Conservation (phyloP, 1,139 yeast species). For the Geotrichum australiense region DNA sequence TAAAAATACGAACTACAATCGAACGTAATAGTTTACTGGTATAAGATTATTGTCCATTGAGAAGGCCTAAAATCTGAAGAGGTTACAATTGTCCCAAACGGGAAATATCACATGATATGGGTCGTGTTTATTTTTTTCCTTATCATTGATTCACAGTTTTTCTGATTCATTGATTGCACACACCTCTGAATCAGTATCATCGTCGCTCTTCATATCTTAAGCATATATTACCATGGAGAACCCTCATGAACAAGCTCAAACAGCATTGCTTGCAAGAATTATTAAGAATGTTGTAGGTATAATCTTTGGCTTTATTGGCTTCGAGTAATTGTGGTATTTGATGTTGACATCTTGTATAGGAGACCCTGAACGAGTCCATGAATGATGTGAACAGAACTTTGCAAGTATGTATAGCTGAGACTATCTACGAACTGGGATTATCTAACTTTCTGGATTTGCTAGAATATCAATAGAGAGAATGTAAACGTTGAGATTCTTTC, state of each 20-base stretch:
- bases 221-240: conserved; percentile 79
- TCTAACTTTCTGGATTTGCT: background rate
- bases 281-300: conserved; percentile 54
- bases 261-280: conserved; percentile 68
- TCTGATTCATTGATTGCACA: too few species aligned
- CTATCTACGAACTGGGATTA: background rate
- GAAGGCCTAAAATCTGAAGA: too few species aligned
- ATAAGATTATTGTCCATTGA: too few species aligned
- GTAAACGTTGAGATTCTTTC: conserved; percentile 67
- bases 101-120: too few species aligned
- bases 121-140: too few species aligned
- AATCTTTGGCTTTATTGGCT: background rate
- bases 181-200: too few species aligned
- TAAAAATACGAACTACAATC: too few species aligned
- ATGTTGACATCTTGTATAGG: conserved; percentile 37
- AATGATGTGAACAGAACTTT: conserved; percentile 54
- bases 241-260: conserved; percentile 84
- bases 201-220: too few species aligned
- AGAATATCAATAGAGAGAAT: conserved; percentile 59
- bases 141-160: too few species aligned
- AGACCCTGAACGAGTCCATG: conserved; percentile 65
- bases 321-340: too few species aligned
- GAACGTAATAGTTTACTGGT: too few species aligned
- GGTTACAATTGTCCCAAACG: too few species aligned
- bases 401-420: conserved; percentile 34